These are phyloP conservation scores for Rhizopus microsporus DNA, from an alignment of 371 early-diverging fungal genomes.

Conservation along the genomic window DNA sequence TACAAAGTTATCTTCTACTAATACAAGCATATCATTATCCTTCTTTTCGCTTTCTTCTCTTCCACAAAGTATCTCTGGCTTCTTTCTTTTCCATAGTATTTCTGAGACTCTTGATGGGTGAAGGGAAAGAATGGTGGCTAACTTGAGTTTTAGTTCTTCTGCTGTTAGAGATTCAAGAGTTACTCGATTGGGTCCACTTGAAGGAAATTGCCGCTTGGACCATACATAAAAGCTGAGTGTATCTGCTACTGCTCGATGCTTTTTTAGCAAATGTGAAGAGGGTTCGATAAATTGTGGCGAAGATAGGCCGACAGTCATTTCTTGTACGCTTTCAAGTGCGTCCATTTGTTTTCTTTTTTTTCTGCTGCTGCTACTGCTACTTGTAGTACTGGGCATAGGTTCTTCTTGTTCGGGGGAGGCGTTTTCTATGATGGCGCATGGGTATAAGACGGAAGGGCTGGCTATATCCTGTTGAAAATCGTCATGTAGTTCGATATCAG, in stretches of 20 bases:
- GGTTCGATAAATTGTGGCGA: too few relatives aligned
- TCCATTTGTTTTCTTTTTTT: neutral
- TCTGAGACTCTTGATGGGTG: constrained; percentile 19
- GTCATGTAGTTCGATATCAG: constrained; percentile 6
- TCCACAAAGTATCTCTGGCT: neutral
- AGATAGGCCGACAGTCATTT: too few relatives aligned
- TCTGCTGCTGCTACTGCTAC: neutral
- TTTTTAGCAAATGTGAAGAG: neutral
- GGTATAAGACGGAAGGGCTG: too few relatives aligned
- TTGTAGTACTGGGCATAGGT: neutral
- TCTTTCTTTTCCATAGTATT: constrained; percentile 22
- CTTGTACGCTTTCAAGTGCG: too few relatives aligned
- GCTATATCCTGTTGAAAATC: too few relatives aligned
- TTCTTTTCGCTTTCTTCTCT: constrained; percentile 2
- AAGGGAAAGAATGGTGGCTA: constrained; percentile 11
- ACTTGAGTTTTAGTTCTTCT: constrained; percentile 12
- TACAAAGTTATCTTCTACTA: constrained; percentile 28
- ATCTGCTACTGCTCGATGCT: neutral
- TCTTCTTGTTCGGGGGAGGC: neutral
- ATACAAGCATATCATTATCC: constrained; percentile 13
- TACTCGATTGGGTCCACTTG: constrained; percentile 2
- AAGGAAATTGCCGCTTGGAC: constrained; percentile 7
- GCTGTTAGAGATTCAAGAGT: constrained; percentile 12
- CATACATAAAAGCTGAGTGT: constrained; percentile 11
- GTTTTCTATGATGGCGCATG: neutral